Base-by-base conservation (phyloP, 2,329 filamentous ascomycete species). In the Botrytis elliptica region DNA sequence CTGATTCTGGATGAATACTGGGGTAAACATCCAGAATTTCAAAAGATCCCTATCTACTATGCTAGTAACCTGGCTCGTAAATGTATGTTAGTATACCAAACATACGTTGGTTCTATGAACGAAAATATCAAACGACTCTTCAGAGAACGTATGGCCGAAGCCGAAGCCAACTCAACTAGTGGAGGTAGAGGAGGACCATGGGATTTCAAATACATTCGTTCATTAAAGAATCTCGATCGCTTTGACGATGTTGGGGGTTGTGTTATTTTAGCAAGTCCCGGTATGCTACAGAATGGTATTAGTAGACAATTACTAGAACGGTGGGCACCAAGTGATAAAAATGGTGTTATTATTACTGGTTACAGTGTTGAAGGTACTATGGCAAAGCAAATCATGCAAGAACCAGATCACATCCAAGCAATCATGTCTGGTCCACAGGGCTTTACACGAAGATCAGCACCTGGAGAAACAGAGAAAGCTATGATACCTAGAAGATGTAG, bases 321-420 rank as follows among this genome's bases (percentile, higher is more conserved):
- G 79, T 99, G 96, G 96, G 95, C 95, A 1, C 96, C 96, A 0
- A 97, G 93, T 83, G 92, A 96, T 76, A 95, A 96, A 82, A 99
- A 99, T 80, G 96, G 95, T n/a, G 94, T 99, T 62, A 93, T 99
- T 78, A 97, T 99, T 82, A 99, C 96, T 0, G 96, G 96, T 81
- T 99, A 99, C 84, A 98, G 94, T 75, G 95, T 99, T 12, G 96
- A 99, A 83, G 96, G 96, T 9, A 99, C 96, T 0, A 98, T 99
- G 95, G 96, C 94, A 5, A 95, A 97, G 83, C 91, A 96, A 79
- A 93, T 99, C 76, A 92, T 98, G 84, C 93, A 95, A 77, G 96
- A 98, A 81, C 96, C 96, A 0, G 95, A 98, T 75, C 91, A 94
- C 79, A 98, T 99, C 74, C 94, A 94, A 74, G 95, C 95, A 0